Base-by-base conservation (phyloP, 1,284 basidiomycete species). In the Boletus subluridellus region DNA sequence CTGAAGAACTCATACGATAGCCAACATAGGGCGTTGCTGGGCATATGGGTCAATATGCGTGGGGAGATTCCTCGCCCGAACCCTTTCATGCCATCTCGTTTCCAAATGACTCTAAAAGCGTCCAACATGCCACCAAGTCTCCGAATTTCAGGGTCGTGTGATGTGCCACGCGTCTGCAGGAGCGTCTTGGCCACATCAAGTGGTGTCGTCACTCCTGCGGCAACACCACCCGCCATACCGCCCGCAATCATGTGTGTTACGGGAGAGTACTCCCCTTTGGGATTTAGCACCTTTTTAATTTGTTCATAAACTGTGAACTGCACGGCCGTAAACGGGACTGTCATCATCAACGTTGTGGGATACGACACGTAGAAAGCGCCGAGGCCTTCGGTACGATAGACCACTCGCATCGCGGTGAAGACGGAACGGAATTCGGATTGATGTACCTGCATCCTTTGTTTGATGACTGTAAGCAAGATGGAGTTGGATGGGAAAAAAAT, bases 111-210 rank as follows among this genome's bases (percentile, higher is more conserved):
- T 67, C 84, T 81, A 69, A 95, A 86, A 7, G 97, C 97, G 70
- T 97, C 92, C 58, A 80, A 60, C 87, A 99, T 95, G 10, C 95
- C 93, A 34, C 81, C 82, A 17, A 90, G 91, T 63, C 86, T 83
- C 61, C 95, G 82, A 67, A 99, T 96, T 72, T 92, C 87, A 10
- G 81, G 71, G 69, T 98, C 95, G 5, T 79, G 75, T 37, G 90
- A 90, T 30, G 87, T 87, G 28, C 97, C 97, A 58, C 95, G 82
- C 32, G 97, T 99, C 76, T 99, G 97, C 38, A 99, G 77, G 63
- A 97, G 83, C 42, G 94, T 97, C 81, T 99, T 99, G 64, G 95
- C 94, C n/a, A 99, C 97, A 74, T 99, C 97, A 54, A 99, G 80
- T 4, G 97, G 97, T 14, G 94, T 99, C 28, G 97, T 99, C 24